These are phyloP conservation scores for Chaetomium fimeti DNA, from an alignment of 495 filamentous ascomycete species.

Conservation along the genomic window DNA sequence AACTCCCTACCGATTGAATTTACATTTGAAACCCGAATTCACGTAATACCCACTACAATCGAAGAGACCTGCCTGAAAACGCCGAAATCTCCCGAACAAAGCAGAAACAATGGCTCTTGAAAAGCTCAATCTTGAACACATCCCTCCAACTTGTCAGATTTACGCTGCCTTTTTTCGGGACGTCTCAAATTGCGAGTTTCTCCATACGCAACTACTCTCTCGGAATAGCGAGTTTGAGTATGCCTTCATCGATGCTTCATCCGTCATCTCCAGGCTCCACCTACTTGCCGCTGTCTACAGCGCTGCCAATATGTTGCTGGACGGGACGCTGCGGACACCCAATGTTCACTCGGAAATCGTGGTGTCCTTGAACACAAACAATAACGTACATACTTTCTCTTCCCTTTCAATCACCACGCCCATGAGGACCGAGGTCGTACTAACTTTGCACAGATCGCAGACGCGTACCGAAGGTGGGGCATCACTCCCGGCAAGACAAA, in stretches of 20 bases:
- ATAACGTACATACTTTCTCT: slow-evolving; percentile 63
- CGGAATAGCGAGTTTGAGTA: slow-evolving; percentile 86
- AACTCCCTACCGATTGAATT: background rate
- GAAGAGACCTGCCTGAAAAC: background rate
- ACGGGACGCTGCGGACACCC: slow-evolving; percentile 63
- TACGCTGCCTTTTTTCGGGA: slow-evolving; percentile 72
- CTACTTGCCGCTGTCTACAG: slow-evolving; percentile 73
- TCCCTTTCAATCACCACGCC: background rate
- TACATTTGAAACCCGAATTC: too few species aligned
- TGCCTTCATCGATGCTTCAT: slow-evolving; percentile 82
- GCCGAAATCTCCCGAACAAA: background rate
- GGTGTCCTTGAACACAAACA: slow-evolving; percentile 74
- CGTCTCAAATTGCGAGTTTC: slow-evolving; percentile 70
- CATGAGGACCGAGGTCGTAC: background rate
- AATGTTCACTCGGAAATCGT: slow-evolving; percentile 96
- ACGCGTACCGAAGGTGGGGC: slow-evolving; percentile 85
- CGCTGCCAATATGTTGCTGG: slow-evolving; percentile 64
- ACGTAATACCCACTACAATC: background rate
- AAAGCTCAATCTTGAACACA: slow-evolving; percentile 66
- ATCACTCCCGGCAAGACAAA: slow-evolving; percentile 64
- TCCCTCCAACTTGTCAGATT: slow-evolving; percentile 62
- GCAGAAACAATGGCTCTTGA: slow-evolving; percentile 37
- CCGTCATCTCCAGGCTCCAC: slow-evolving; percentile 66
- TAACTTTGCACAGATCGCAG: slow-evolving; percentile 64
- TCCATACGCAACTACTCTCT: slow-evolving; percentile 75